Conservation (phyloP, 495 filamentous ascomycete species). For the Parachaetomium inaequale region DNA sequence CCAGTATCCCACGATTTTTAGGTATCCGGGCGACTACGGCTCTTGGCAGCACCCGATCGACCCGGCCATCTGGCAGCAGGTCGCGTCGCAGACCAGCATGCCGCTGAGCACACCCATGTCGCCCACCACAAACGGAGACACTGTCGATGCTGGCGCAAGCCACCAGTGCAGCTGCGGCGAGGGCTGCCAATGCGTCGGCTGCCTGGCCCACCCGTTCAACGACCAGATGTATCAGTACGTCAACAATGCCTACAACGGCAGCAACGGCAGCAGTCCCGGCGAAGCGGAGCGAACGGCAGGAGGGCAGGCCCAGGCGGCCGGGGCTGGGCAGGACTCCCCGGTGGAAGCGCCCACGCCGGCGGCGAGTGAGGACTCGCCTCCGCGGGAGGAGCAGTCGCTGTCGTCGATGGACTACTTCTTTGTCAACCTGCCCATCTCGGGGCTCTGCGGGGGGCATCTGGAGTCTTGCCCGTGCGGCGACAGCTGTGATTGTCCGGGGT, state of each 20-base stretch:
- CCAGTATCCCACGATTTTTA: slow-evolving; percentile 30
- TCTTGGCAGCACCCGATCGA: slow-evolving; percentile 44
- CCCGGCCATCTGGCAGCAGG: slow-evolving; percentile 37
- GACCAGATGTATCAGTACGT: slow-evolving; percentile 64
- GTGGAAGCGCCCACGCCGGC: slow-evolving; percentile 29
- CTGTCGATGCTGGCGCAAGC: slow-evolving; percentile 26
- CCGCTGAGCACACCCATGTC: slow-evolving; percentile 7
- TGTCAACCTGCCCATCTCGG: slow-evolving; percentile 43
- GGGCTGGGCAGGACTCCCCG: slow-evolving; percentile 21
- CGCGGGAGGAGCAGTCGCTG: slow-evolving; percentile 43
- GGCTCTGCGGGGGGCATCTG: slow-evolving; percentile 36
- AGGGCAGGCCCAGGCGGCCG: neutral
- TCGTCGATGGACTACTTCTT: slow-evolving; percentile 48
- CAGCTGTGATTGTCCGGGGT: slow-evolving; percentile 51
- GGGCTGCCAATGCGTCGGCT: slow-evolving; percentile 65
- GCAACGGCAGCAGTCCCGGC: slow-evolving; percentile 15
- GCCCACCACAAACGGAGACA: slow-evolving; percentile 18
- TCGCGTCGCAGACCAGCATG: slow-evolving; percentile 24
- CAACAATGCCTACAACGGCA: slow-evolving; percentile 28
- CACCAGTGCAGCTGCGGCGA: slow-evolving; percentile 64
- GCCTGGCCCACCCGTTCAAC: slow-evolving; percentile 69
- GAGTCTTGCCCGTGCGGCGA: slow-evolving; percentile 50
- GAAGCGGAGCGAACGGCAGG: neutral
- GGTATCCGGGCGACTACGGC: slow-evolving; percentile 41
- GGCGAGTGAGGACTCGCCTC: slow-evolving; percentile 38